Evolutionary conservation across 495 filamentous ascomycete species (phyloP).

Genomic region (Lindgomyces ingoldianus): DNA sequence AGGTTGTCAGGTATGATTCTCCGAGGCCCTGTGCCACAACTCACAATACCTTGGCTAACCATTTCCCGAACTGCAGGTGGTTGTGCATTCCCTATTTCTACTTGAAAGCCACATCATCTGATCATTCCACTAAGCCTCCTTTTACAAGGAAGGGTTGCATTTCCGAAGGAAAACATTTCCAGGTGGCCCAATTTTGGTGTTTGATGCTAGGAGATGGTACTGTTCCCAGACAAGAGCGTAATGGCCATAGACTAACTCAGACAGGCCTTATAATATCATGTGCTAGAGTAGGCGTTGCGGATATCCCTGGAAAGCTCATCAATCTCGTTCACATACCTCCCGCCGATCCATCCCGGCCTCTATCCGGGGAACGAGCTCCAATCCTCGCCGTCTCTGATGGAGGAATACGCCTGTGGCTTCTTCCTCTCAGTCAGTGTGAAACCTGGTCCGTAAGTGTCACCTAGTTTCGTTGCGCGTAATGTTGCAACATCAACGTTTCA

Average conservation of each 20-base stretch:
- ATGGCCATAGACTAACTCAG: not conserved
- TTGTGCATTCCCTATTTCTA: slow-evolving; percentile 13
- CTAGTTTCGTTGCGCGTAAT: not conserved
- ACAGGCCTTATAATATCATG: slow-evolving; percentile 7
- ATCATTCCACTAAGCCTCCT: not conserved
- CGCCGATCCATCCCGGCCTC: not conserved
- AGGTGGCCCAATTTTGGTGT: slow-evolving; percentile 23
- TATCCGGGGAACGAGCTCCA: slow-evolving; percentile 10
- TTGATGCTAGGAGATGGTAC: slow-evolving; percentile 14
- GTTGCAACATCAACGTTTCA: no score
- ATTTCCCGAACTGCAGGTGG: not conserved
- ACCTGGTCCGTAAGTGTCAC: slow-evolving; percentile 15
- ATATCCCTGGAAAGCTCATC: slow-evolving; percentile 11
- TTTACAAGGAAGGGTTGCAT: slow-evolving; percentile 1
- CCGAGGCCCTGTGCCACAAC: no score
- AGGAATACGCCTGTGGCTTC: slow-evolving; percentile 10
- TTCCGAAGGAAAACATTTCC: slow-evolving; percentile 8
- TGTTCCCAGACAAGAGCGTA: not conserved
- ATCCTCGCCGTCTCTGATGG: slow-evolving; percentile 11
- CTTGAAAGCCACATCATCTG: not conserved
- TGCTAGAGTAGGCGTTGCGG: not conserved
- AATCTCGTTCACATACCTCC: slow-evolving; percentile 4
- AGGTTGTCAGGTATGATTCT: slow-evolving; percentile 1
- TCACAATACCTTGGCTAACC: no score
- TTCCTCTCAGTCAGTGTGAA: slow-evolving; percentile 10